Evolutionary conservation across 2,329 filamentous ascomycete genomes (phyloP).

Genomic region (Shiraia bambusicola): DNA sequence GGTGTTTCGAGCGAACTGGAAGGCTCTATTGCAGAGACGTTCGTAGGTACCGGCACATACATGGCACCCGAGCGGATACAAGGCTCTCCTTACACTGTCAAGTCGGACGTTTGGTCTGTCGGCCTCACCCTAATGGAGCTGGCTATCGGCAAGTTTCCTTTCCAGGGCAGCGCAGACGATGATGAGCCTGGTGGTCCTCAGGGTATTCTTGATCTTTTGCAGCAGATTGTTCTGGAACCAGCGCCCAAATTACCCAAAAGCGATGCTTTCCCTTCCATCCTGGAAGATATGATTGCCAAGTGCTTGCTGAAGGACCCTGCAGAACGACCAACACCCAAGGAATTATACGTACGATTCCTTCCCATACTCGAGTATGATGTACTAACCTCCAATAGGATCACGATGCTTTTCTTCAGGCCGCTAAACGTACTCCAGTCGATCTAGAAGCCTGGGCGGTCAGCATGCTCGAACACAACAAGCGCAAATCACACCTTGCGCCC

Average conservation of each 20-base stretch:
- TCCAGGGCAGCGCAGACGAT: conserved; percentile 78
- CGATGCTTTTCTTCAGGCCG: conserved; percentile 92
- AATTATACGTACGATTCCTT: conserved; percentile 74
- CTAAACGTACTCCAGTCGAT: conserved; percentile 93
- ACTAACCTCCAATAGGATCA: conserved; percentile 64
- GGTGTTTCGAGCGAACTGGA: conserved; percentile 97
- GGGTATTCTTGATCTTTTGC: conserved; percentile 91
- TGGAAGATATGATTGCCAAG: conserved; percentile 97
- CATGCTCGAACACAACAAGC: conserved; percentile 92
- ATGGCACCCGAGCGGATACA: conserved; percentile 99
- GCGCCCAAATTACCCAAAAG: conserved; percentile 93
- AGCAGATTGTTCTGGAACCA: conserved; percentile 96
- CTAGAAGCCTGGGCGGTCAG: conserved; percentile 90
- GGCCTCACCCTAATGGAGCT: conserved; percentile 94
- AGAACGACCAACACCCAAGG: conserved; percentile 84
- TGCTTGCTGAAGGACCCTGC: conserved; percentile 90
- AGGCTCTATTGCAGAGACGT: conserved; percentile 97
- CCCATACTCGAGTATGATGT: not conserved
- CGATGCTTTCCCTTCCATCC: conserved; percentile 90
- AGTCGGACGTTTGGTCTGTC: conserved; percentile 98
- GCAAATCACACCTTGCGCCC: conserved; percentile 88
- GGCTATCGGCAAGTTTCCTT: conserved; percentile 96
- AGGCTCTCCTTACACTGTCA: conserved; percentile 94
- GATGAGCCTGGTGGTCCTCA: conserved; percentile 72
- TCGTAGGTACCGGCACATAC: conserved; percentile 97